Conservation (phyloP, 805 yeast species). For the Ogataea ganodermae region DNA sequence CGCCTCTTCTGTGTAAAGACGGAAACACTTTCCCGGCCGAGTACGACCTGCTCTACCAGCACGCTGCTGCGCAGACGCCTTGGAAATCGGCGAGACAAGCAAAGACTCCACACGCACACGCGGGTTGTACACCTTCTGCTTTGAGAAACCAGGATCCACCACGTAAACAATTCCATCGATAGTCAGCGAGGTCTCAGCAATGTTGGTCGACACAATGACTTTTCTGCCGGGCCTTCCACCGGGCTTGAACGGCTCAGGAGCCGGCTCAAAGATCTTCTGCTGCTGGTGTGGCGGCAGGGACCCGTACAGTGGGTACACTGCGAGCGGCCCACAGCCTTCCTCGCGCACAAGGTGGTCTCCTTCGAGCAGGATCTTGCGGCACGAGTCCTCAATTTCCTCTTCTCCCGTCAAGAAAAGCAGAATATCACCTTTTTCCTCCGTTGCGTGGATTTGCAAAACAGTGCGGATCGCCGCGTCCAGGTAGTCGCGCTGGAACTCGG, state of each 20-base stretch:
- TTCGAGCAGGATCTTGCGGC: conserved; percentile 83
- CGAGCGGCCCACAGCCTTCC: conserved; percentile 84
- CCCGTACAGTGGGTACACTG: conserved; percentile 93
- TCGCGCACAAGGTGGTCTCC: conserved; percentile 88
- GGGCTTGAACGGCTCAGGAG: conserved; percentile 69
- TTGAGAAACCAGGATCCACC: conserved; percentile 95
- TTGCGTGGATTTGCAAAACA: conserved; percentile 93
- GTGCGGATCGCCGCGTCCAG: conserved; percentile 94
- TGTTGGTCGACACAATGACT: conserved; percentile 88
- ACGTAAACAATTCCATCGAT: conserved; percentile 97
- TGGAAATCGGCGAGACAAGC: conserved; percentile 92
- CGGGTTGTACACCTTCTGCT: conserved; percentile 95
- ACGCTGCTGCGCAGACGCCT: conserved; percentile 96
- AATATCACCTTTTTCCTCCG: conserved; percentile 92
- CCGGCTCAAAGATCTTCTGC: conserved; percentile 89
- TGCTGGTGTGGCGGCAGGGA: conserved; percentile 96
- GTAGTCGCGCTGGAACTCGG: conserved; percentile 94
- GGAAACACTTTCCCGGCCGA: conserved; percentile 95
- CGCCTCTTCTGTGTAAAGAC: conserved; percentile 95
- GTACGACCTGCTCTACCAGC: conserved; percentile 99
- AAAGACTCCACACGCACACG: conserved; percentile 93
- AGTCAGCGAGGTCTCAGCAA: conserved; percentile 96
- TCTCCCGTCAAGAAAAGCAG: conserved; percentile 90
- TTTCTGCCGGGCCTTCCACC: conserved; percentile 94
- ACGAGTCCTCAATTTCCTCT: conserved; percentile 97